A percentile compares a stretch with the other conserved stretches of the same genome.
phyloP scores from a whole-genome alignment of 2,329 filamentous ascomycete species.

The Fusarium dlaminii region DNA sequence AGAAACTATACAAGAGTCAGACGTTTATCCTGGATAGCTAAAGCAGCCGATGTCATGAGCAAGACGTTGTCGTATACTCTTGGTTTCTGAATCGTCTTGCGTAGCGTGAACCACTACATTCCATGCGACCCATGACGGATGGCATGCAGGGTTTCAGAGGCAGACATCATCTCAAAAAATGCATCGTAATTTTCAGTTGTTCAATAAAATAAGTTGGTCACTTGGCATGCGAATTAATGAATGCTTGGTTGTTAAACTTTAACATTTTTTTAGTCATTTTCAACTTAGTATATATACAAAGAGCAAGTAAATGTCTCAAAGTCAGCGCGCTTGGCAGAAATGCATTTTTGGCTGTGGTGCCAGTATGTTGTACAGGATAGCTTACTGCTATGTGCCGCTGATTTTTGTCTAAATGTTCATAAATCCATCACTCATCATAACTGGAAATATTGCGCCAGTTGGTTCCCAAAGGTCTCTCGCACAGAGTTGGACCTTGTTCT shows the following conservation, averaged over 20 bases:
- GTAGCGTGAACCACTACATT: not conserved
- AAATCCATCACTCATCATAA: constrained; percentile 38
- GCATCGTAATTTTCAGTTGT: not conserved
- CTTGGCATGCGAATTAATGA: not conserved
- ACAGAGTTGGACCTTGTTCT: not conserved
- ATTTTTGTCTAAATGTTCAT: constrained; percentile 37
- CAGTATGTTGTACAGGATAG: constrained; percentile 32
- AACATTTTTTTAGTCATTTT: constrained; percentile 3
- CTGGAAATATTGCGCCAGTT: constrained; percentile 20
- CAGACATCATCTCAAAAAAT: not conserved
- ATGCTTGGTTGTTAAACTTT: not conserved
- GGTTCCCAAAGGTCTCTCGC: constrained; percentile 8
- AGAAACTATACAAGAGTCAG: not conserved
- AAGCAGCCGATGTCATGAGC: not conserved
- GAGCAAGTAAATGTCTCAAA: constrained; percentile 4
- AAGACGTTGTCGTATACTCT: not conserved
- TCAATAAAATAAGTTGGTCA: not conserved
- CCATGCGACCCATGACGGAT: not conserved
- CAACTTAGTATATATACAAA: constrained; percentile 4
- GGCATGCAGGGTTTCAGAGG: not conserved
- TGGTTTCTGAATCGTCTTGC: not conserved
- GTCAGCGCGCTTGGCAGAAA: constrained; percentile 18
- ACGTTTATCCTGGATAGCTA: not conserved
- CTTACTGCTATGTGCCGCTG: constrained; percentile 24
- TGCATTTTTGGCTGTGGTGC: constrained; percentile 13